Percentiles rank a stretch among this genome's conserved stretches.
Conservation (phyloP, 2,329 filamentous ascomycete species). For the Atkinsonella hypoxylon region DNA sequence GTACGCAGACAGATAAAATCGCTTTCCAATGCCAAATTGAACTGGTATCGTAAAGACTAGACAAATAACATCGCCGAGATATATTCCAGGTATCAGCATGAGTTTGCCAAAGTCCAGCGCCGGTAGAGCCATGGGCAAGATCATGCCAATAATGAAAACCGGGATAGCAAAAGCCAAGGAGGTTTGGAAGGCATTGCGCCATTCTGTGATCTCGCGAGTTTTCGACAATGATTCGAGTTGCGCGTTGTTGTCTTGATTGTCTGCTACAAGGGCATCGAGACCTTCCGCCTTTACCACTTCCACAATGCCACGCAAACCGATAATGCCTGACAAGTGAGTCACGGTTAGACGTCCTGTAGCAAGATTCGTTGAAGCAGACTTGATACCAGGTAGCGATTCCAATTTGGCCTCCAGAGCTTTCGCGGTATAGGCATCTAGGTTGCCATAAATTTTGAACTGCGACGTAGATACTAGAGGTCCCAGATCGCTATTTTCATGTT, state of each 20-base stretch:
- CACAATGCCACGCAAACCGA: slow-evolving; percentile 73
- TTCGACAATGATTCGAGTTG: slow-evolving; percentile 93
- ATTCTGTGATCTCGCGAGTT: slow-evolving; percentile 90
- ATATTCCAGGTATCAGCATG: slow-evolving; percentile 60
- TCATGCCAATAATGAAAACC: slow-evolving; percentile 86
- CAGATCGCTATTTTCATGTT: slow-evolving; percentile 44
- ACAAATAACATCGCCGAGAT: slow-evolving; percentile 78
- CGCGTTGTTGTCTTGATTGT: slow-evolving; percentile 90
- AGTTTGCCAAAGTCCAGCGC: slow-evolving; percentile 64
- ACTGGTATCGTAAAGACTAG: slow-evolving; percentile 78
- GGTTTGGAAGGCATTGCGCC: slow-evolving; percentile 68
- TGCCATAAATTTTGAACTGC: slow-evolving; percentile 76
- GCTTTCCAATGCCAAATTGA: slow-evolving; percentile 90
- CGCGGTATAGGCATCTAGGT: slow-evolving; percentile 60
- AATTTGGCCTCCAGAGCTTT: slow-evolving; percentile 59
- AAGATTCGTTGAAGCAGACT: slow-evolving; percentile 60
- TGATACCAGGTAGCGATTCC: slow-evolving; percentile 54
- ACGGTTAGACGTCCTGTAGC: slow-evolving; percentile 64
- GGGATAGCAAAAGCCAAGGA: slow-evolving; percentile 77
- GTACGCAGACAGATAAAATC: slow-evolving; percentile 89
- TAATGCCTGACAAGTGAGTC: slow-evolving; percentile 55
- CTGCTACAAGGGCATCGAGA: slow-evolving; percentile 79
- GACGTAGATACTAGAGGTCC: slow-evolving; percentile 47
- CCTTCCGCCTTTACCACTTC: slow-evolving; percentile 71
- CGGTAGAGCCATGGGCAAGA: slow-evolving; percentile 76